phyloP scores from a whole-genome alignment of 164 flowering plant species.

The Liquidambar formosana region DNA sequence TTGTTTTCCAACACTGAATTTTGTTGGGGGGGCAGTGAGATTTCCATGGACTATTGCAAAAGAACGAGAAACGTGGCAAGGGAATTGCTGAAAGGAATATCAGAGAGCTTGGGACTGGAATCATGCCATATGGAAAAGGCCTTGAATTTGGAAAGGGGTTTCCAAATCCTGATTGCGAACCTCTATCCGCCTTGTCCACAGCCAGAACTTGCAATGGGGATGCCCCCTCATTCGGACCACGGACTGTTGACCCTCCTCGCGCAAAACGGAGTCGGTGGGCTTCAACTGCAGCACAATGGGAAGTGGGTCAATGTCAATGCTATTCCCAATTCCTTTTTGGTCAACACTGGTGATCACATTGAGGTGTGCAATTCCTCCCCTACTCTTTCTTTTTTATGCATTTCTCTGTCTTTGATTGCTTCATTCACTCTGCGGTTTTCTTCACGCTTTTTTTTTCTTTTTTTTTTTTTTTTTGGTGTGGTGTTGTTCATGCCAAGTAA shows the following conservation, averaged over 20 bases:
- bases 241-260: slow-evolving; percentile 63
- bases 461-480: neutral
- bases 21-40: slow-evolving; percentile 32
- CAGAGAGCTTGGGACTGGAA: slow-evolving; percentile 58
- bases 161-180: slow-evolving; percentile 44
- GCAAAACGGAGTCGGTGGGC: slow-evolving; percentile 55
- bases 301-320: slow-evolving; percentile 63
- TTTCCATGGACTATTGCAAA: slow-evolving; percentile 35
- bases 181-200: slow-evolving; percentile 69
- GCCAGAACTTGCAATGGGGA: slow-evolving; percentile 61
- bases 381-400: too few species aligned
- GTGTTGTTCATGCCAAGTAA: too few species aligned
- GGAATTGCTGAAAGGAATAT: slow-evolving; percentile 45
- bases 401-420: too few species aligned
- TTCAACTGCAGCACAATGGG: slow-evolving; percentile 55
- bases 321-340: slow-evolving; percentile 52
- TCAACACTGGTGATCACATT: slow-evolving; percentile 62
- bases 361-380: too few species aligned
- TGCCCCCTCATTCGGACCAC: slow-evolving; percentile 71
- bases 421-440: too few species aligned
- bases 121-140: slow-evolving; percentile 31
- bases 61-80: slow-evolving; percentile 28
- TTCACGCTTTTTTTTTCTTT: neutral
- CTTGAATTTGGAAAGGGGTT: slow-evolving; percentile 28
- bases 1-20: neutral